A percentile compares a stretch with the other conserved stretches of the same genome.
phyloP scores from a whole-genome alignment of 805 yeast genomes.

The Suhomyces xylopsoci region DNA sequence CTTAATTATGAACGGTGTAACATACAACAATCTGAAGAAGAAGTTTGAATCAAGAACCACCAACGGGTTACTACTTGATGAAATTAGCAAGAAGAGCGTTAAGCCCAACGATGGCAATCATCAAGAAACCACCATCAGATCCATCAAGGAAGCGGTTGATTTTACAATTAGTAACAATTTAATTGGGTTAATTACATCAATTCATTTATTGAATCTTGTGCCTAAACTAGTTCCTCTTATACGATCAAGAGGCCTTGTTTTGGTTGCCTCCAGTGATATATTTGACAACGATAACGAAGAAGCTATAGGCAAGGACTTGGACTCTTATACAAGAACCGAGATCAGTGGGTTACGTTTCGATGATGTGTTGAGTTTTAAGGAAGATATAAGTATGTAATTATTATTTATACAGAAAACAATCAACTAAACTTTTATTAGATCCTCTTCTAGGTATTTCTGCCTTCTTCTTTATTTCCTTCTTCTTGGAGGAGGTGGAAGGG shows the following conservation, averaged over 20 bases:
- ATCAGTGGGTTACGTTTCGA: slow-evolving; percentile 67
- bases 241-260: slow-evolving; percentile 73
- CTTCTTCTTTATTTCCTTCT: slow-evolving; percentile 24
- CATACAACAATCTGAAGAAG: slow-evolving; percentile 24
- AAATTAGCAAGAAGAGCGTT: slow-evolving; percentile 20
- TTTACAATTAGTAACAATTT: slow-evolving; percentile 82
- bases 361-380: slow-evolving; percentile 64
- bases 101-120: slow-evolving; percentile 24
- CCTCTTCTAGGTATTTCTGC: too few species aligned
- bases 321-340: slow-evolving; percentile 40
- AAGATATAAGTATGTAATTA: slow-evolving; percentile 36
- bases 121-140: slow-evolving; percentile 50
- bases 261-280: slow-evolving; percentile 63
- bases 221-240: slow-evolving; percentile 75
- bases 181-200: slow-evolving; percentile 78
- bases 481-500: slow-evolving; percentile 38
- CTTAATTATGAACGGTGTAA: slow-evolving; percentile 71
- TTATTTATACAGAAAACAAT: neutral
- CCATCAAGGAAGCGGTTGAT: slow-evolving; percentile 76
- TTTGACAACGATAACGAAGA: slow-evolving; percentile 21
- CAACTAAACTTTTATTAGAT: neutral
- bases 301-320: slow-evolving; percentile 29
- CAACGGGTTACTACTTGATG: slow-evolving; percentile 37
- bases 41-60: slow-evolving; percentile 39
- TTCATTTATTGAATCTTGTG: slow-evolving; percentile 64